Evolutionary conservation across 768 basidiomycete genomes (phyloP).

Genomic region (Panaeolus papilionaceus): DNA sequence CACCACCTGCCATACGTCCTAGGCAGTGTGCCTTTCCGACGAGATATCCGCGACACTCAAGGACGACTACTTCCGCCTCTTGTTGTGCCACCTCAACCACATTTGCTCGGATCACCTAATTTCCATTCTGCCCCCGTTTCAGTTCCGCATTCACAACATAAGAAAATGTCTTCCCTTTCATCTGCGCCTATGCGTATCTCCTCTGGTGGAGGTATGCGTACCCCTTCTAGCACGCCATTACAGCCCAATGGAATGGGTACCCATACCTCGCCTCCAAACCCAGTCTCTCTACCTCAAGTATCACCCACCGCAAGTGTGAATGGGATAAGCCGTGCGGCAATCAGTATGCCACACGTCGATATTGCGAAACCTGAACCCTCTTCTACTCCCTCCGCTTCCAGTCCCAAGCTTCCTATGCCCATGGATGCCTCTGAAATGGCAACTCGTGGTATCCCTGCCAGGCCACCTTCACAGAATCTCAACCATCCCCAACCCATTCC

Average conservation of each 20-base stretch:
- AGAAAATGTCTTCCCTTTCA: slow-evolving; percentile 65
- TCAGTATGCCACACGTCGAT: slow-evolving; percentile 49
- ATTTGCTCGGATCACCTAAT: slow-evolving; percentile 18
- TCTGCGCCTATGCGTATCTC: slow-evolving; percentile 64
- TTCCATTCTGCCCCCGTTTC: slow-evolving; percentile 54
- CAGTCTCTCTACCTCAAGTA: slow-evolving; percentile 35
- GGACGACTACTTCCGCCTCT: slow-evolving; percentile 36
- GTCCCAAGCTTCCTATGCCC: slow-evolving; percentile 29
- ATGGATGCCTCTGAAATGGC: slow-evolving; percentile 31
- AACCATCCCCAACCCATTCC: slow-evolving; percentile 38
- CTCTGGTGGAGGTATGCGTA: slow-evolving; percentile 61
- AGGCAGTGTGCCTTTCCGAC: slow-evolving; percentile 40
- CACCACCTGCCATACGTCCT: slow-evolving; percentile 57
- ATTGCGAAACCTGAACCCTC: slow-evolving; percentile 40
- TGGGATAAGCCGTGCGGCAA: slow-evolving; percentile 8
- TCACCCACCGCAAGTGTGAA: slow-evolving; percentile 3
- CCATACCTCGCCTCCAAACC: slow-evolving; percentile 38
- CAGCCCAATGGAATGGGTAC: slow-evolving; percentile 35
- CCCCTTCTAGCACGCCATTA: slow-evolving; percentile 35
- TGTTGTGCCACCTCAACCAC: slow-evolving; percentile 22
- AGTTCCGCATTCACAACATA: slow-evolving; percentile 52
- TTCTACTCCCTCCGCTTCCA: slow-evolving; percentile 25
- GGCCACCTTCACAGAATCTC: slow-evolving; percentile 56
- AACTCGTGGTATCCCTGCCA: slow-evolving; percentile 31
- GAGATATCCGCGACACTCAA: slow-evolving; percentile 39